Conservation (phyloP, 805 yeast genomes). For the Yarrowia deformans region DNA sequence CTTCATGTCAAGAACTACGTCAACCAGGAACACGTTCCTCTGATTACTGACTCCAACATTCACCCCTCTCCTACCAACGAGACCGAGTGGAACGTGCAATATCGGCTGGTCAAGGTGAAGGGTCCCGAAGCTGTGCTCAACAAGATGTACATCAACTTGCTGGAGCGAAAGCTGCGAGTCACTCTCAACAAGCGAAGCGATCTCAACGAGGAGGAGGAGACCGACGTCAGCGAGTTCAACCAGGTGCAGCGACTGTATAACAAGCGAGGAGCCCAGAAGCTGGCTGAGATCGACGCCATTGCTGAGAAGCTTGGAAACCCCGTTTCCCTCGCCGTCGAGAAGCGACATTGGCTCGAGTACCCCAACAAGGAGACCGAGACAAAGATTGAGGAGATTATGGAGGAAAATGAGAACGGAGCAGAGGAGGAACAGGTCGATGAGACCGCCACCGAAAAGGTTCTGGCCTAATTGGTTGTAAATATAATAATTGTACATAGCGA, state of each 20-base stretch:
- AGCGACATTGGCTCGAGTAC: conserved; percentile 18
- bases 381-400: conserved; percentile 3
- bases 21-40: conserved; percentile 16
- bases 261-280: conserved; percentile 12
- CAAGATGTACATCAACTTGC: background rate
- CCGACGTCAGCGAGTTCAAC: background rate
- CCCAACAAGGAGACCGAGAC: background rate
- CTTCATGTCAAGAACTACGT: conserved; percentile 31
- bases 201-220: conserved; percentile 19
- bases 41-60: background rate
- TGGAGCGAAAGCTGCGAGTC: conserved; percentile 5
- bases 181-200: background rate
- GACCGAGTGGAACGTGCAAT: conserved; percentile 36
- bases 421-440: background rate
- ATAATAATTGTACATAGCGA: conserved; percentile 1
- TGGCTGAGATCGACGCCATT: background rate
- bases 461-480: background rate
- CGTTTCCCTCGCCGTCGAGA: background rate
- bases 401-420: background rate
- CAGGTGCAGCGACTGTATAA: conserved; percentile 5
- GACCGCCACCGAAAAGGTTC: background rate
- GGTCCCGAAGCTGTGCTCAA: background rate
- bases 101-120: conserved; percentile 5
- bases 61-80: conserved; percentile 27
- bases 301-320: conserved; percentile 18